A percentile compares a stretch with the other conserved stretches of the same genome.
Conservation (phyloP, 2,329 filamentous ascomycete genomes). For the Elsinoe australis region DNA sequence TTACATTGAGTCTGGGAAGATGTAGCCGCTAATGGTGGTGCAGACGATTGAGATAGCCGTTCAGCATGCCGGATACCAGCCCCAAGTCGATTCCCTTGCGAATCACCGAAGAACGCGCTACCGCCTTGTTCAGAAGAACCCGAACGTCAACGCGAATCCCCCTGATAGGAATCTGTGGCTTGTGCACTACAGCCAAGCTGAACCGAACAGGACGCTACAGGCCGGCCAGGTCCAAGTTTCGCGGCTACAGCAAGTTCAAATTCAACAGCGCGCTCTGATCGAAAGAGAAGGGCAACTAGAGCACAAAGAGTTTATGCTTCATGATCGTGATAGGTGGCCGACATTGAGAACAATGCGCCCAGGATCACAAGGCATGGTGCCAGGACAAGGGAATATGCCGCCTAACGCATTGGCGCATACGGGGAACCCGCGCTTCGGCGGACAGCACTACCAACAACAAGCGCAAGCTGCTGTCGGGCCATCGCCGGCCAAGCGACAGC, state of each 20-base stretch:
- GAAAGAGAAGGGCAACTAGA: constrained; percentile 70
- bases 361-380: constrained; percentile 13
- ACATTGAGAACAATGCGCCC: constrained; percentile 50
- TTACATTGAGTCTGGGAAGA: constrained; percentile 20
- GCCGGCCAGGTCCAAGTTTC: constrained; percentile 56
- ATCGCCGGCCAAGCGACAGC: constrained; percentile 41
- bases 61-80: constrained; percentile 72
- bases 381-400: constrained; percentile 3
- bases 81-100: constrained; percentile 62
- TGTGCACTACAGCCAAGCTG: constrained; percentile 76
- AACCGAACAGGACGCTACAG: constrained; percentile 65
- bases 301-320: constrained; percentile 90
- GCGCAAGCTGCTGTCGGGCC: constrained; percentile 27
- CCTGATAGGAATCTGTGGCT: constrained; percentile 82
- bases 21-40: constrained; percentile 19
- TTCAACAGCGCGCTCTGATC: constrained; percentile 32
- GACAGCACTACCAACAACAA: constrained; percentile 21
- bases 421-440: constrained; percentile 20
- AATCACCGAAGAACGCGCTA: constrained; percentile 77
- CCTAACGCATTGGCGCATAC: constrained; percentile 21
- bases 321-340: constrained; percentile 85
- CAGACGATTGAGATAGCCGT: constrained; percentile 84
- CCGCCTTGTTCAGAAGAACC: constrained; percentile 68
- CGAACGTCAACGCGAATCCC: constrained; percentile 59
- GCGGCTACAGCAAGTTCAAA: constrained; percentile 51